phyloP scores from a whole-genome alignment of 768 basidiomycete species.

The Rhizopogon roseolus region DNA sequence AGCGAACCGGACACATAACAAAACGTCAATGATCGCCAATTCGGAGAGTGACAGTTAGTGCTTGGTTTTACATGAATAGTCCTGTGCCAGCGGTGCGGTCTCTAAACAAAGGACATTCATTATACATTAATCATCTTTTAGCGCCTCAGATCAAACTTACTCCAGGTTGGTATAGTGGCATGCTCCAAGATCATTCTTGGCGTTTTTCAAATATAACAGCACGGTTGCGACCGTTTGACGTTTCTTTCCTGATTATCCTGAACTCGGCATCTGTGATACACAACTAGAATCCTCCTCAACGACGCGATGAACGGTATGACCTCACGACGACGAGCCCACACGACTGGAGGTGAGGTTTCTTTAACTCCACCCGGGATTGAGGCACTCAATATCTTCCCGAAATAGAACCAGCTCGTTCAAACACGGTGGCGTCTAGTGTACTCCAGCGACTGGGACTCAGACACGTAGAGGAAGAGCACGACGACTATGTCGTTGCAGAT shows the following conservation, averaged over 20 bases:
- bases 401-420: conserved; percentile 1
- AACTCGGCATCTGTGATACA: background rate
- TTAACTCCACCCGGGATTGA: background rate
- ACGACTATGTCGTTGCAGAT: conserved; percentile 9
- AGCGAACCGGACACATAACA: background rate
- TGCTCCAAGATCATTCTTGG: background rate
- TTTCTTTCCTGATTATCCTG: background rate
- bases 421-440: conserved; percentile 14
- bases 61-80: background rate
- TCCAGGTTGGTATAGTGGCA: background rate
- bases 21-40: background rate
- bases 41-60: background rate
- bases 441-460: conserved; percentile 20
- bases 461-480: conserved; percentile 5
- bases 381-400: background rate
- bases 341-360: background rate
- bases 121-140: too few species aligned
- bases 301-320: background rate
- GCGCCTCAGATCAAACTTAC: background rate
- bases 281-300: background rate
- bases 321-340: background rate
- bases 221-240: background rate
- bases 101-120: background rate
- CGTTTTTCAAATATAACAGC: background rate
- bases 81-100: background rate